These are phyloP conservation scores for Exserohilum rostratum DNA, from an alignment of 2,329 filamentous ascomycete species.

Conservation along the genomic window DNA sequence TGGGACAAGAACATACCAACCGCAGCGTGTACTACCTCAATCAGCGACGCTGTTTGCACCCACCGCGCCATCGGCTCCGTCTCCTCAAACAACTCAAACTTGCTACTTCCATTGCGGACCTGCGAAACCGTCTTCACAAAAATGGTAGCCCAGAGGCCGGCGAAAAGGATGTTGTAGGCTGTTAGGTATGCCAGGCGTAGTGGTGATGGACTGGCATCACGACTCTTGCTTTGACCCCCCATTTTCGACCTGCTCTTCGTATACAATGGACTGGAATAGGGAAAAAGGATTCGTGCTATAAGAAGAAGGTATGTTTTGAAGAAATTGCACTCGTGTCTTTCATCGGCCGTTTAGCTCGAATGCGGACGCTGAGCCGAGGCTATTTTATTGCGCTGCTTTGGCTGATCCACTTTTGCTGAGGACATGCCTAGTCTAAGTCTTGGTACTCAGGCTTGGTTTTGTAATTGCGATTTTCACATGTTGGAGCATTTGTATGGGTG, in stretches of 20 bases:
- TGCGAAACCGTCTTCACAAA: constrained; percentile 11
- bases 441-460: no score
- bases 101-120: background rate
- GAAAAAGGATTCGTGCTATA: no score
- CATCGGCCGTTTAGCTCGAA: constrained; percentile 8
- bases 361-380: constrained; percentile 13
- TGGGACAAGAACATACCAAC: constrained; percentile 14
- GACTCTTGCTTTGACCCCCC: background rate
- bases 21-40: constrained; percentile 31
- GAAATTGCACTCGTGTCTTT: no score
- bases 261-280: no score
- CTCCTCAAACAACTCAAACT: constrained; percentile 15
- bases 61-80: constrained; percentile 24
- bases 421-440: no score
- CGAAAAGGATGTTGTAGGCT: constrained; percentile 28
- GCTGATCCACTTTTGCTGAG: background rate
- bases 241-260: no score
- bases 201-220: background rate
- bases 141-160: constrained; percentile 23
- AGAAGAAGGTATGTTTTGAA: no score
- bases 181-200: constrained; percentile 27
- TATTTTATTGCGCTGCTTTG: background rate
- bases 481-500: no score
- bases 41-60: constrained; percentile 28
- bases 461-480: no score